phyloP scores from a whole-genome alignment of 2,329 filamentous ascomycete genomes.

The Claviceps paspali region DNA sequence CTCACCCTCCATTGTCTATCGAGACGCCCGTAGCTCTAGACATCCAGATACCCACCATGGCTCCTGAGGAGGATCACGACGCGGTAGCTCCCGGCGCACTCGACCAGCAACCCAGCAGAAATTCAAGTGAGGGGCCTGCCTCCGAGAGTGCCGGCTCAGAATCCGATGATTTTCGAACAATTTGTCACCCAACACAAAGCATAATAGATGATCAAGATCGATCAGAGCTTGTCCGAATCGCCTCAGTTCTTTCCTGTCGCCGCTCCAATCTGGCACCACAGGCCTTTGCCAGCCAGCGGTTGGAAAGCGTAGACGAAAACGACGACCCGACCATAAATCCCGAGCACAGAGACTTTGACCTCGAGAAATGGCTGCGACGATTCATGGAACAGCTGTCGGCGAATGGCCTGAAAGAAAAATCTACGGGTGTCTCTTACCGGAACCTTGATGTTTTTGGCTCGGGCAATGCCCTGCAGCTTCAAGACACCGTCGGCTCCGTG shows the following conservation, averaged over 20 bases:
- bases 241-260: slow-evolving; percentile 23
- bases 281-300: slow-evolving; percentile 6
- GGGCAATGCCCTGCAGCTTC: slow-evolving; percentile 50
- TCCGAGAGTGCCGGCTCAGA: not conserved
- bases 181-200: slow-evolving; percentile 4
- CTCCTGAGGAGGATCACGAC: not conserved
- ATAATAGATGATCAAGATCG: slow-evolving; percentile 19
- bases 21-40: not conserved
- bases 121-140: not conserved
- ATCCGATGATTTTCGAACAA: slow-evolving; percentile 2
- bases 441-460: slow-evolving; percentile 52
- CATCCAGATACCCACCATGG: slow-evolving; percentile 1
- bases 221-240: slow-evolving; percentile 24
- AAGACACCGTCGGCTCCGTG: slow-evolving; percentile 48
- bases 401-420: slow-evolving; percentile 36
- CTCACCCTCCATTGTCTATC: not conserved
- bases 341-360: slow-evolving; percentile 22
- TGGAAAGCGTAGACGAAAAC: slow-evolving; percentile 12
- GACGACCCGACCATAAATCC: slow-evolving; percentile 24
- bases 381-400: slow-evolving; percentile 30
- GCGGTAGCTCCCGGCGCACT: not conserved
- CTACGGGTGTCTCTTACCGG: slow-evolving; percentile 47
- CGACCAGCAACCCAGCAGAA: not conserved
- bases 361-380: slow-evolving; percentile 25
- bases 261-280: slow-evolving; percentile 13